phyloP scores from a whole-genome alignment of 306 rosid species.

The Castanospermum australe region DNA sequence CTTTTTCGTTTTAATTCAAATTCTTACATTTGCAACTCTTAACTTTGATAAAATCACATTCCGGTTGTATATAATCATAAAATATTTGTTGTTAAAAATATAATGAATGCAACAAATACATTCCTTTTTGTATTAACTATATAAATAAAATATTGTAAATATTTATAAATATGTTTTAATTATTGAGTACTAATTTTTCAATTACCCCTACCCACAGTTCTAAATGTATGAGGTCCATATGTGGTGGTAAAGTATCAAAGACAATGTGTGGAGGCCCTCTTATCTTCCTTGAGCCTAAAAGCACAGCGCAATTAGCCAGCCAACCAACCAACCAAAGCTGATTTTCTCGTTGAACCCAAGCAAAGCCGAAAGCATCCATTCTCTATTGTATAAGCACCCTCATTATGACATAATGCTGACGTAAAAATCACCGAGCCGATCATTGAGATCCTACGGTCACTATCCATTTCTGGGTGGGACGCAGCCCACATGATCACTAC shows the following conservation, averaged over 20 bases:
- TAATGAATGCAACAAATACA: too few relatives aligned
- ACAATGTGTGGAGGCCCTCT: background rate
- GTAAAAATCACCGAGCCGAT: background rate
- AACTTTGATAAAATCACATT: too few relatives aligned
- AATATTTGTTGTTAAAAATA: too few relatives aligned
- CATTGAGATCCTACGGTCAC: background rate
- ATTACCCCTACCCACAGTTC: too few relatives aligned
- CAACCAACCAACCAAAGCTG: background rate
- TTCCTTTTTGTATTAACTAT: too few relatives aligned
- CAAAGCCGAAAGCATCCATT: background rate
- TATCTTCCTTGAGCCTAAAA: background rate
- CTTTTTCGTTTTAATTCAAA: too few relatives aligned
- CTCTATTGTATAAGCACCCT: background rate
- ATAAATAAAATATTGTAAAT: too few relatives aligned
- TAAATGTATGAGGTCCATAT: too few relatives aligned
- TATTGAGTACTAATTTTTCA: too few relatives aligned
- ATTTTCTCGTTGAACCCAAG: background rate
- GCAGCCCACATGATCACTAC: background rate
- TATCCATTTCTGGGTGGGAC: background rate
- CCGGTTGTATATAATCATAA: too few relatives aligned
- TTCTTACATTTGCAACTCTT: too few relatives aligned
- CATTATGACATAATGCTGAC: slow-evolving; percentile 39
- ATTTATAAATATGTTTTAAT: background rate
- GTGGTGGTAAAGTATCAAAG: background rate
- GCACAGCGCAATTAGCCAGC: background rate